Conservation (phyloP, 495 filamentous ascomycete genomes). For the Pyrenula massariospora region DNA sequence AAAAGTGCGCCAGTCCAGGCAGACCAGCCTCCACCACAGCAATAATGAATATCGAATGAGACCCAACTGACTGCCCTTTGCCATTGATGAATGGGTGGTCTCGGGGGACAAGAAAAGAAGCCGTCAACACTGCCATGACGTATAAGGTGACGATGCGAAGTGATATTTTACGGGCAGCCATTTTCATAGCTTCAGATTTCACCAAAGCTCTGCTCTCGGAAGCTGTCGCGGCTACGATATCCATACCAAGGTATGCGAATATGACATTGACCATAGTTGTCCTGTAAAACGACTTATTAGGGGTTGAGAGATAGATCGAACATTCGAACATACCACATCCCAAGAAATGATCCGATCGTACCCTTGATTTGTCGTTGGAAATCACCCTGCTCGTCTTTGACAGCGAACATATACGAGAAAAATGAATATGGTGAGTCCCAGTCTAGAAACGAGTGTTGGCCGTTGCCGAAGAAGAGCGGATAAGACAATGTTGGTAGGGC, state of each 20-base stretch:
- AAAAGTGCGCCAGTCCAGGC: slow-evolving; percentile 25
- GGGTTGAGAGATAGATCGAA: background rate
- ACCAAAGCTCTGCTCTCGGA: slow-evolving; percentile 33
- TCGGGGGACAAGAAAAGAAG: slow-evolving; percentile 30
- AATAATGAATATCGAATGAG: slow-evolving; percentile 32
- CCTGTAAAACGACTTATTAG: background rate
- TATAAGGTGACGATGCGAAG: slow-evolving; percentile 34
- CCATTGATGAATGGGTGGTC: slow-evolving; percentile 22
- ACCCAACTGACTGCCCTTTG: slow-evolving; percentile 14
- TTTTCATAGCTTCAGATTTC: slow-evolving; percentile 35
- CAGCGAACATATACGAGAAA: slow-evolving; percentile 16
- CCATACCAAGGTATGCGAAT: slow-evolving; percentile 40
- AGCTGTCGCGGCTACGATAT: slow-evolving; percentile 31
- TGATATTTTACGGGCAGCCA: slow-evolving; percentile 33
- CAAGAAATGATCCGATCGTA: slow-evolving; percentile 12
- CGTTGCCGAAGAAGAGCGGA: too few species aligned
- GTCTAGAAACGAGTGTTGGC: slow-evolving; percentile 6
- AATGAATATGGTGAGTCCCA: slow-evolving; percentile 25
- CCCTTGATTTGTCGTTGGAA: slow-evolving; percentile 4
- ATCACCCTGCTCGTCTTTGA: slow-evolving; percentile 11
- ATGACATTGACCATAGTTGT: slow-evolving; percentile 28
- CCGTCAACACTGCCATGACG: slow-evolving; percentile 23
- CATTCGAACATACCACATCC: slow-evolving; percentile 15
- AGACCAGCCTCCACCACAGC: slow-evolving; percentile 30
- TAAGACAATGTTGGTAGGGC: too few species aligned